phyloP scores from a whole-genome alignment of 371 early-diverging fungal genomes.

The Dinochytrium kinnereticum region DNA sequence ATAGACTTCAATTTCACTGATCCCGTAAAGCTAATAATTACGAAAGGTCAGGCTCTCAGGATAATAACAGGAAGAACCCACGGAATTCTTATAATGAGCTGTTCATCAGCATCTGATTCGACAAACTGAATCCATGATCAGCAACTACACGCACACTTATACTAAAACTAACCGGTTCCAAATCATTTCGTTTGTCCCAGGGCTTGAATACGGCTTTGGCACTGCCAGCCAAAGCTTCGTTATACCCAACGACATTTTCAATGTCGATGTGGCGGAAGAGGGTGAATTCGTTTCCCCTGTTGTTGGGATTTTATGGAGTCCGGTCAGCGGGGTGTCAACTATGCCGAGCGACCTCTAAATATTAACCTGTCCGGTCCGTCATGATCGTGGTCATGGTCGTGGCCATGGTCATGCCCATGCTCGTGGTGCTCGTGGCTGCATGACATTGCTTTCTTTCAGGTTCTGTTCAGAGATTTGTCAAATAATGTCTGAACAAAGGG shows the following conservation, averaged over 20 bases:
- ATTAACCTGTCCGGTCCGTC: slow-evolving; percentile 51
- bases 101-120: slow-evolving; percentile 89
- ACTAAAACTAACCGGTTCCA: slow-evolving; percentile 5
- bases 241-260: slow-evolving; percentile 80
- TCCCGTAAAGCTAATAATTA: slow-evolving; percentile 73
- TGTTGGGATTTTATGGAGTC: slow-evolving; percentile 23
- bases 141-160: too few species aligned
- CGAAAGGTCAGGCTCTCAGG: background rate
- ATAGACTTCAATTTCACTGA: slow-evolving; percentile 90
- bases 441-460: too few species aligned
- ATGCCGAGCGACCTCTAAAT: background rate
- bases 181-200: slow-evolving; percentile 80
- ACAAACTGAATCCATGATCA: slow-evolving; percentile 57
- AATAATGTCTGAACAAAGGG: too few species aligned
- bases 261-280: slow-evolving; percentile 82
- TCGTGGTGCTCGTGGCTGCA: slow-evolving; percentile 17
- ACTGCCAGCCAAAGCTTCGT: slow-evolving; percentile 73
- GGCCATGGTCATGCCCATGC: slow-evolving; percentile 53
- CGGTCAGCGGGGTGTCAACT: slow-evolving; percentile 40
- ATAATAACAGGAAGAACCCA: slow-evolving; percentile 48
- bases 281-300: slow-evolving; percentile 73
- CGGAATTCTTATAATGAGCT: slow-evolving; percentile 88
- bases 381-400: slow-evolving; percentile 80
- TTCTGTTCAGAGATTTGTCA: too few species aligned
- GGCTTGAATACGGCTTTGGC: slow-evolving; percentile 82